Percentiles rank a stretch among this genome's conserved stretches.
Conservation (phyloP, 108 stramenopile species). For the Fistulifera solaris region DNA sequence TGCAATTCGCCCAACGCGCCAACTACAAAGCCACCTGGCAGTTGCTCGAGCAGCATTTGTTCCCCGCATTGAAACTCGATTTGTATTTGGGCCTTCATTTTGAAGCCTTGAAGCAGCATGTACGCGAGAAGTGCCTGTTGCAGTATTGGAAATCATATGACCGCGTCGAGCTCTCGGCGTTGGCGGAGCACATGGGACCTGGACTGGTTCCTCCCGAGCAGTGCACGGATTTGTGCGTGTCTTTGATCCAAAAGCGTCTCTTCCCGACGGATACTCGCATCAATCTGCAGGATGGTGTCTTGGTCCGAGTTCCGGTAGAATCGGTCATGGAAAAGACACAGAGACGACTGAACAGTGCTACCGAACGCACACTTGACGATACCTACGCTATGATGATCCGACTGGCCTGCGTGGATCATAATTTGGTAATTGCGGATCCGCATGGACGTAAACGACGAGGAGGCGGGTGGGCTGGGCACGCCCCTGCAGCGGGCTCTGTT, state of each 20-base stretch:
- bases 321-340: conserved; percentile 3
- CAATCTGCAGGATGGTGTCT: conserved; percentile 11
- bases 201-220: conserved; percentile 16
- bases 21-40: conserved; percentile 26
- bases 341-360: conserved; percentile 8
- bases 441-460: conserved; percentile 5
- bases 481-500: background rate
- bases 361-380: conserved; percentile 29
- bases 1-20: conserved; percentile 19
- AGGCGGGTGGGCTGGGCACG: conserved; percentile 1
- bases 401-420: conserved; percentile 37
- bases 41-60: conserved; percentile 10
- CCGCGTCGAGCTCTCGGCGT: conserved; percentile 39
- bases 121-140: conserved; percentile 54
- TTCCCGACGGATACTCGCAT: conserved; percentile 10
- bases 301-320: conserved; percentile 9
- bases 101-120: conserved; percentile 22
- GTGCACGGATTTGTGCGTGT: conserved; percentile 26
- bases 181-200: conserved; percentile 31
- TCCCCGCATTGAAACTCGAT: conserved; percentile 17
- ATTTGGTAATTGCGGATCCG: conserved; percentile 10
- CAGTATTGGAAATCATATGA: conserved; percentile 66
- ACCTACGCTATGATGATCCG: conserved; percentile 39
- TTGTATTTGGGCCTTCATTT: conserved; percentile 35
- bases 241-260: conserved; percentile 21